Conservation (phyloP, 2,329 filamentous ascomycete genomes). For the Lachnellula arida region DNA sequence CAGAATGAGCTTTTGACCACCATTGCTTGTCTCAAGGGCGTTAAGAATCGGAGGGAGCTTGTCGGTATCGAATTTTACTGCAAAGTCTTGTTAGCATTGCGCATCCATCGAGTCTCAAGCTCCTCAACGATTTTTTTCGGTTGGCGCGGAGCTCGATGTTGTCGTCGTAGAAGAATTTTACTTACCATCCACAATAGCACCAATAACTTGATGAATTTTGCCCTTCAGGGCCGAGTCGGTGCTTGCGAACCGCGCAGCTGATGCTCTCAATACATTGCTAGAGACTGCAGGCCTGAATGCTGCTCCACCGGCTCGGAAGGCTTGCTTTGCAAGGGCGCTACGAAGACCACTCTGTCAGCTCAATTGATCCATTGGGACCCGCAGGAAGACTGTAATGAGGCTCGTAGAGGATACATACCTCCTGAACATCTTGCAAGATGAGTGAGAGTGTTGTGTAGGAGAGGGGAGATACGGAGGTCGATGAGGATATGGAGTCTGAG, state of each 20-base stretch:
- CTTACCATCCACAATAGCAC: constrained; percentile 98
- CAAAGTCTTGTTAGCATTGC: constrained; percentile 33
- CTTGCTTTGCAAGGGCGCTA: constrained; percentile 57
- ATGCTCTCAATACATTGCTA: constrained; percentile 48
- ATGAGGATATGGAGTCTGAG: constrained; percentile 35
- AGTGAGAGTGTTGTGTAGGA: constrained; percentile 58
- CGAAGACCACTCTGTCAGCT: constrained; percentile 39
- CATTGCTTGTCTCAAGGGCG: constrained; percentile 87
- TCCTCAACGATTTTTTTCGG: constrained; percentile 8
- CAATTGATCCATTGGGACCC: constrained; percentile 38
- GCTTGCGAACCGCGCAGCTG: constrained; percentile 49
- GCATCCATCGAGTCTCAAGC: constrained; percentile 13
- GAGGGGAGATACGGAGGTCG: constrained; percentile 47
- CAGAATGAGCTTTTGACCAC: constrained; percentile 88
- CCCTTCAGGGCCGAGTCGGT: constrained; percentile 51
- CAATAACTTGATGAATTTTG: constrained; percentile 82
- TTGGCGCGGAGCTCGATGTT: constrained; percentile 22
- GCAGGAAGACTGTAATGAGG: constrained; percentile 11
- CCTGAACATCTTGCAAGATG: constrained; percentile 78
- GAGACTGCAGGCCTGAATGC: constrained; percentile 52
- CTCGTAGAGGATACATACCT: constrained; percentile 53
- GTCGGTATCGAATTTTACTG: constrained; percentile 95
- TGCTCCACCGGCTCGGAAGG: constrained; percentile 55
- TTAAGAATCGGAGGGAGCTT: constrained; percentile 97
- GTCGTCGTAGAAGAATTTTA: constrained; percentile 36